Evolutionary conservation across 306 rosid species (phyloP).

Genomic region (Rosa chinensis): DNA sequence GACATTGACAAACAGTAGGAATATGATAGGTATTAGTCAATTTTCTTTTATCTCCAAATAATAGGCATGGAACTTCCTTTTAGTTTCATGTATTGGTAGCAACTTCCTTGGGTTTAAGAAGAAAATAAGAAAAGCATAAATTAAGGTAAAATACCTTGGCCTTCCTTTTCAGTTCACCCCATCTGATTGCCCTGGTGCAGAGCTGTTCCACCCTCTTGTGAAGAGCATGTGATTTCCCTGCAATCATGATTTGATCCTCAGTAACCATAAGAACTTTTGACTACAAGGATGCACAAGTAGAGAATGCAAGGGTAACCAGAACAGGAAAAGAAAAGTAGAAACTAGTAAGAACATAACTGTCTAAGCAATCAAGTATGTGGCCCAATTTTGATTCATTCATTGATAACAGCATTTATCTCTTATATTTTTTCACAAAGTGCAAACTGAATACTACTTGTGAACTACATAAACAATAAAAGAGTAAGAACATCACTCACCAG

Average conservation of each 20-base stretch:
- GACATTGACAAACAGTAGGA: neutral
- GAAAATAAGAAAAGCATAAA: neutral
- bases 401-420: neutral
- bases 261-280: neutral
- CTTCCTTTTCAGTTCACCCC: constrained; percentile 59
- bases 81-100: neutral
- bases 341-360: neutral
- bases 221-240: constrained; percentile 68
- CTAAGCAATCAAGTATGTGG: neutral
- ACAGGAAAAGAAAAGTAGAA: no score
- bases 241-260: constrained; percentile 20
- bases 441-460: neutral
- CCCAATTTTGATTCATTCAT: no score
- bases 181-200: constrained; percentile 59
- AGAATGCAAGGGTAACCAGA: neutral
- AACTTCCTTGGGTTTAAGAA: neutral
- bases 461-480: neutral
- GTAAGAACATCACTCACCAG: constrained; percentile 45
- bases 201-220: constrained; percentile 67
- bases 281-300: neutral
- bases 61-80: neutral
- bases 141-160: constrained; percentile 36
- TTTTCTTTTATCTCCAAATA: neutral
- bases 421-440: neutral
- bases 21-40: neutral